phyloP scores from a whole-genome alignment of 2,329 filamentous ascomycete species.

The Apiospora pterosperma region DNA sequence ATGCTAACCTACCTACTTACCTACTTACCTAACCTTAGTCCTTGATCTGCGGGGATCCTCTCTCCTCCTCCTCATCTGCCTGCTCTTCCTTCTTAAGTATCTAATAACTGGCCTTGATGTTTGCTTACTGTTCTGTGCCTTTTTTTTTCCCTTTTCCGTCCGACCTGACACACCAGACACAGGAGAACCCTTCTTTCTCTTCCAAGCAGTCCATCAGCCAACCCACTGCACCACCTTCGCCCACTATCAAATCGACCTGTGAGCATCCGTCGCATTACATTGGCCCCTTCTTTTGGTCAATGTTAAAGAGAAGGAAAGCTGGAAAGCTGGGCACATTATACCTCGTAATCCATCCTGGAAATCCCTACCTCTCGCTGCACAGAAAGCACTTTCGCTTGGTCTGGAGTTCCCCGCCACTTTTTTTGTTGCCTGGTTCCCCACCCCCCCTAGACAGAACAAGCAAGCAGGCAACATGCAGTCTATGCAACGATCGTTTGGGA shows the following conservation, averaged over 20 bases:
- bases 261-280: background rate
- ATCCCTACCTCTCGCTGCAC: background rate
- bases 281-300: background rate
- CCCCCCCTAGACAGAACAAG: background rate
- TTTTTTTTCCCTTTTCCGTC: background rate
- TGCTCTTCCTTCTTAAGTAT: background rate
- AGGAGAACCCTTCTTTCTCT: background rate
- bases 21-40: no score
- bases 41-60: background rate
- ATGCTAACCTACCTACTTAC: background rate
- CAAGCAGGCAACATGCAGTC: conserved; percentile 48
- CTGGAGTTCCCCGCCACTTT: conserved; percentile 4
- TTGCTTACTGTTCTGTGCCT: background rate
- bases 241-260: background rate
- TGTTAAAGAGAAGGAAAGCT: background rate
- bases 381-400: background rate
- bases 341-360: background rate
- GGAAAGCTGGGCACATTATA: background rate
- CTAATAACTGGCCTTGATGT: background rate
- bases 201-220: background rate
- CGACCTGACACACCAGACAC: background rate
- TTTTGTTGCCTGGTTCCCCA: conserved; percentile 2
- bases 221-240: background rate
- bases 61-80: no score
- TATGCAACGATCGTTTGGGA: conserved; percentile 72